phyloP scores from a whole-genome alignment of 2,329 filamentous ascomycete species.

The Neospermospora avenae region DNA sequence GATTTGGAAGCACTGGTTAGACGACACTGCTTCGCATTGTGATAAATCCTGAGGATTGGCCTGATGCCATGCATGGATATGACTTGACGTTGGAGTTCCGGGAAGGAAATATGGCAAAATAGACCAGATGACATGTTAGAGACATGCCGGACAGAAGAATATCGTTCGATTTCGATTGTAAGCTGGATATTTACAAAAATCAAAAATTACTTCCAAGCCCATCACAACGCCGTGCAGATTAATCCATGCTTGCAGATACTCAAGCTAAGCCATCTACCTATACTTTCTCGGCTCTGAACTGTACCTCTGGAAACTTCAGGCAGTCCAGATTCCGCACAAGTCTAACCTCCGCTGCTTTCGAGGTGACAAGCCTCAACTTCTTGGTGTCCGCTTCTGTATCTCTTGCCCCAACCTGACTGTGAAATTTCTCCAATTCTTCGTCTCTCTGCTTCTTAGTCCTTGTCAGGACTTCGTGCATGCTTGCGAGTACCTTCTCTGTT shows the following conservation, averaged over 20 bases:
- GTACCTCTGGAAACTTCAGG: constrained; percentile 61
- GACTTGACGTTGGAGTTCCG: constrained; percentile 1
- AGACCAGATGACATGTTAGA: neutral
- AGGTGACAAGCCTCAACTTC: constrained; percentile 41
- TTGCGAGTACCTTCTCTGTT: constrained; percentile 81
- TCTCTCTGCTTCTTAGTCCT: constrained; percentile 65
- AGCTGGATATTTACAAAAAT: neutral
- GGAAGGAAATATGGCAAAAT: neutral
- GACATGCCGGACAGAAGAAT: neutral
- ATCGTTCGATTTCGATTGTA: neutral
- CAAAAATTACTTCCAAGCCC: neutral
- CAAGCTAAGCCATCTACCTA: constrained; percentile 34
- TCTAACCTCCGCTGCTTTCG: constrained; percentile 84
- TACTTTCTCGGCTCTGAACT: constrained; percentile 57
- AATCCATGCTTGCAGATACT: neutral
- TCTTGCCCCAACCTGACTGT: constrained; percentile 42
- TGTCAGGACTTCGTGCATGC: constrained; percentile 82
- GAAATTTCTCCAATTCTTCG: constrained; percentile 55
- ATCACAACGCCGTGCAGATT: neutral
- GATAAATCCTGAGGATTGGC: neutral
- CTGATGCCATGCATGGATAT: neutral
- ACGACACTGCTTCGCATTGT: neutral
- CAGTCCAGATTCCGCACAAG: constrained; percentile 72
- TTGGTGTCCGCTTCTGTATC: constrained; percentile 41
- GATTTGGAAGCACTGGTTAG: constrained; percentile 82